A percentile compares a stretch with the other conserved stretches of the same genome.
Evolutionary conservation across 176 grass and related monocot species (phyloP).

Genomic region (Alloteropsis semialata): DNA sequence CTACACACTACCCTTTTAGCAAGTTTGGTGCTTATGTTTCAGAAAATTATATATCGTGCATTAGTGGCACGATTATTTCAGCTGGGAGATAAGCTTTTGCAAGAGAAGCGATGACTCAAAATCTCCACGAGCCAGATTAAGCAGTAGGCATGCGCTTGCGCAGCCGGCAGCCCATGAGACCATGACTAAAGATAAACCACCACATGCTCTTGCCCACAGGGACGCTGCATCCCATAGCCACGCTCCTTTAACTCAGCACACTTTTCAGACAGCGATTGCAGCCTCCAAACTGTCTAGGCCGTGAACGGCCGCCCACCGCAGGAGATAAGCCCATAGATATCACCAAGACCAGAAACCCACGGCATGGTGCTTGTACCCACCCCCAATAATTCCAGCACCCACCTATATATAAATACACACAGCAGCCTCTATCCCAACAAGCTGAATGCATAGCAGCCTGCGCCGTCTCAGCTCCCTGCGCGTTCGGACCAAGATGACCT

Average conservation of each 20-base stretch:
- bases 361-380: neutral
- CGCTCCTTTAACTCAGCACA: neutral
- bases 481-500: slow-evolving; percentile 6
- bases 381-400: neutral
- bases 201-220: neutral
- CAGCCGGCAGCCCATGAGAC: neutral
- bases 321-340: slow-evolving; percentile 19
- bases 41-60: neutral
- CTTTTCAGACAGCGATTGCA: neutral
- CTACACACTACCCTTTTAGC: neutral
- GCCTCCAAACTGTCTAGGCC: slow-evolving; percentile 2
- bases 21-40: neutral
- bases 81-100: neutral
- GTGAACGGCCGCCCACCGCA: neutral
- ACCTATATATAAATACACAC: slow-evolving; percentile 35
- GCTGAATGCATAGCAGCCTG: neutral
- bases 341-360: neutral
- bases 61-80: neutral
- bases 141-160: neutral
- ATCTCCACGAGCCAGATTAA: neutral
- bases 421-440: neutral
- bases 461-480: neutral
- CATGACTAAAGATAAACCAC: neutral
- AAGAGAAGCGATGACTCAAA: neutral
- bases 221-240: neutral